Evolutionary conservation across 768 basidiomycete genomes (phyloP).

Genomic region (Kwoniella europaea): DNA sequence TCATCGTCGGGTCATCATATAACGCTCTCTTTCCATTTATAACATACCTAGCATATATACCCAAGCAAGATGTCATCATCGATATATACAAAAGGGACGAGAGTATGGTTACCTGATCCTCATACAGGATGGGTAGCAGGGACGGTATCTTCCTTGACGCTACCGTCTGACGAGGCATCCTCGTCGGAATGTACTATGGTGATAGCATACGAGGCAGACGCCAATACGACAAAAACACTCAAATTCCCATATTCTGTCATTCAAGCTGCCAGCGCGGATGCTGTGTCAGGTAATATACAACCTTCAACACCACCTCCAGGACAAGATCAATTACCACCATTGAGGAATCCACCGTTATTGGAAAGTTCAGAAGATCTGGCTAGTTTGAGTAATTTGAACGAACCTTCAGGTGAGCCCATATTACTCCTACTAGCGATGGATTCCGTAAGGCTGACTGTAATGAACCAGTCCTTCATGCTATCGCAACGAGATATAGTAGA

Average conservation of each 20-base stretch:
- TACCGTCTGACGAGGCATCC: constrained; percentile 35
- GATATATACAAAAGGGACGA: constrained; percentile 54
- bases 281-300: constrained; percentile 31
- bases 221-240: constrained; percentile 30
- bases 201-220: constrained; percentile 31
- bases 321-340: constrained; percentile 71
- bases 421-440: too few species aligned
- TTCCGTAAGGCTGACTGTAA: too few species aligned
- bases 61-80: constrained; percentile 36
- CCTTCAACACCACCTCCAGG: constrained; percentile 38
- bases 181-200: constrained; percentile 38
- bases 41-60: constrained; percentile 14
- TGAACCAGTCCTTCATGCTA: constrained; percentile 88
- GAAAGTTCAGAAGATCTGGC: constrained; percentile 98
- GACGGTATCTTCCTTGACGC: constrained; percentile 46
- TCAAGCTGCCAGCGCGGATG: constrained; percentile 31
- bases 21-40: not conserved
- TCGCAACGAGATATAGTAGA: constrained; percentile 92
- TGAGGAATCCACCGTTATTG: constrained; percentile 93
- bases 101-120: constrained; percentile 56
- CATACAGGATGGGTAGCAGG: constrained; percentile 53
- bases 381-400: constrained; percentile 95
- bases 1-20: not conserved
- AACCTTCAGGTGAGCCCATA: constrained; percentile 92
- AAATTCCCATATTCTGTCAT: constrained; percentile 43